phyloP scores from a whole-genome alignment of 106 monocot genomes.

The Phalaenopsis equestris region DNA sequence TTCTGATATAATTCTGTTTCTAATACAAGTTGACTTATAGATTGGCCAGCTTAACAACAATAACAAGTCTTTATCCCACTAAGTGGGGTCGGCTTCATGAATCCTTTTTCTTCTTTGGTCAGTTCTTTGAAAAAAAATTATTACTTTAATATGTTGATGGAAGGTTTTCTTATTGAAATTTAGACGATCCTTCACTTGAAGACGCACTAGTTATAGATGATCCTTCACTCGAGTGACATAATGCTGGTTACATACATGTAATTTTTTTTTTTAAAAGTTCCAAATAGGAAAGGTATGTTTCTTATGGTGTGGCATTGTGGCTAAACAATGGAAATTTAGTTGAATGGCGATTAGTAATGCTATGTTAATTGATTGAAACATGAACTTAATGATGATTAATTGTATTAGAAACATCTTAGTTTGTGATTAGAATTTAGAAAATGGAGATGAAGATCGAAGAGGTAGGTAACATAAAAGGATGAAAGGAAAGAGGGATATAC shows the following conservation, averaged over 20 bases:
- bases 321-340: background rate
- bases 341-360: background rate
- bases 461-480: background rate
- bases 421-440: background rate
- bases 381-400: background rate
- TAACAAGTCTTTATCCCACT: too few species aligned
- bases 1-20: background rate
- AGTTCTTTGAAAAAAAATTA: background rate
- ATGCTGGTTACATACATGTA: background rate
- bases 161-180: background rate
- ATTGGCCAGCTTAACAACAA: background rate
- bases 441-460: background rate
- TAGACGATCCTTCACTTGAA: background rate
- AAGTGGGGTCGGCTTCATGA: too few species aligned
- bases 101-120: too few species aligned
- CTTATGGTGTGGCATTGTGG: background rate
- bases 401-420: background rate
- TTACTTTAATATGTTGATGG: background rate
- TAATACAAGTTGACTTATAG: background rate
- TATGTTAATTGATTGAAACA: background rate
- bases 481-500: background rate
- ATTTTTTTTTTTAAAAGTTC: background rate
- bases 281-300: background rate
- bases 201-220: background rate
- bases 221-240: background rate